These are phyloP conservation scores for Mycena indigotica DNA, from an alignment of 768 basidiomycete genomes.

Conservation along the genomic window DNA sequence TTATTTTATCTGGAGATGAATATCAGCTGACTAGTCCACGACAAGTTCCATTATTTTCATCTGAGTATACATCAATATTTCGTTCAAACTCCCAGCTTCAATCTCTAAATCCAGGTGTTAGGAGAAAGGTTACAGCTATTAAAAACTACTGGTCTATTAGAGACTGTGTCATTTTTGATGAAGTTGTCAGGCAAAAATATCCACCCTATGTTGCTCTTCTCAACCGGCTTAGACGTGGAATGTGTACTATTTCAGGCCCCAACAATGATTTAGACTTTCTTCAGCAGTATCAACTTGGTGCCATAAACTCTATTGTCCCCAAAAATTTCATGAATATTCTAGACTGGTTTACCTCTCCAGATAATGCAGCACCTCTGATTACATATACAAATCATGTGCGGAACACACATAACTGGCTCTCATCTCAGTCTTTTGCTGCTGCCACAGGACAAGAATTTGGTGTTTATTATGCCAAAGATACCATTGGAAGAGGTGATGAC, in stretches of 20 bases:
- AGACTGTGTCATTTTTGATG: slow-evolving; percentile 17
- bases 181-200: slow-evolving; percentile 15
- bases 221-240: slow-evolving; percentile 9
- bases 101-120: slow-evolving; percentile 1
- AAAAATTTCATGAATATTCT: background rate
- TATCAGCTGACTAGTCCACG: slow-evolving; percentile 14
- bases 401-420: slow-evolving; percentile 18
- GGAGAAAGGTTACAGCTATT: slow-evolving; percentile 9
- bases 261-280: slow-evolving; percentile 17
- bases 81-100: slow-evolving; percentile 1
- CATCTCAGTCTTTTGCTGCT: slow-evolving; percentile 11
- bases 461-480: slow-evolving; percentile 14
- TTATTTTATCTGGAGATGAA: slow-evolving; percentile 20
- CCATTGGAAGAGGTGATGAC: background rate
- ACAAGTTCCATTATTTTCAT: slow-evolving; percentile 6
- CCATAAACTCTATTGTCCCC: background rate
- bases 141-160: slow-evolving; percentile 14
- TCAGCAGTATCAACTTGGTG: slow-evolving; percentile 4
- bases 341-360: slow-evolving; percentile 8
- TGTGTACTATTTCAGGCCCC: slow-evolving; percentile 10
- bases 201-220: slow-evolving; percentile 10
- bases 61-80: background rate
- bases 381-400: slow-evolving; percentile 18
- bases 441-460: slow-evolving; percentile 10
- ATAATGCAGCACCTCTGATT: slow-evolving; percentile 12